Conservation (phyloP, 345 rosid species). For the Melastoma malabathricum region DNA sequence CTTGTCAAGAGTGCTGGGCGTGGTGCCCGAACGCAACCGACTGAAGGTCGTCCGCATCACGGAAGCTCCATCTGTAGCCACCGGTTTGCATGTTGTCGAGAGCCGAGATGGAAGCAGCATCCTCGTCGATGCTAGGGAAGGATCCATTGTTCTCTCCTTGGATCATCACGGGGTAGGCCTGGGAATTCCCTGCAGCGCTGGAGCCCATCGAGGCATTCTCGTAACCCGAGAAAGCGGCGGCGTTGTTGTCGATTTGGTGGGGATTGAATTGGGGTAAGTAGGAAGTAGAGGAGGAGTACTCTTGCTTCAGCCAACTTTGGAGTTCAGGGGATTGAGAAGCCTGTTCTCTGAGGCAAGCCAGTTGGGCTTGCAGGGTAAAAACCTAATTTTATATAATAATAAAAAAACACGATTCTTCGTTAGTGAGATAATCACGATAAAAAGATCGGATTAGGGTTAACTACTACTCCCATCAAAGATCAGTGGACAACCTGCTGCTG, state of each 20-base stretch:
- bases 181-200: constrained; percentile 14
- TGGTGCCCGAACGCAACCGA: constrained; percentile 29
- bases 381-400: constrained; percentile 47
- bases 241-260: neutral
- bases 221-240: neutral
- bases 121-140: constrained; percentile 40
- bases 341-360: constrained; percentile 68
- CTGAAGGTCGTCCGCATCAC: constrained; percentile 50
- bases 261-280: constrained; percentile 5
- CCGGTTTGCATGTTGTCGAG: constrained; percentile 28
- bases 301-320: constrained; percentile 23
- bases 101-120: constrained; percentile 22
- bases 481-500: constrained; percentile 57
- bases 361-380: constrained; percentile 67
- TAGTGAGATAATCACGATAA: neutral
- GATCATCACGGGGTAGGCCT: constrained; percentile 25
- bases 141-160: constrained; percentile 25
- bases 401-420: neutral
- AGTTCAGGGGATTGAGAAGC: constrained; percentile 42
- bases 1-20: too few species aligned
- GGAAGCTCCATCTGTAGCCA: constrained; percentile 34
- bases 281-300: constrained; percentile 9
- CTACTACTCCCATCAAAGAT: neutral
- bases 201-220: constrained; percentile 23
- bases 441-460: neutral